phyloP scores from a whole-genome alignment of 169 alveolate species.

The Cryptosporidium sp. region DNA sequence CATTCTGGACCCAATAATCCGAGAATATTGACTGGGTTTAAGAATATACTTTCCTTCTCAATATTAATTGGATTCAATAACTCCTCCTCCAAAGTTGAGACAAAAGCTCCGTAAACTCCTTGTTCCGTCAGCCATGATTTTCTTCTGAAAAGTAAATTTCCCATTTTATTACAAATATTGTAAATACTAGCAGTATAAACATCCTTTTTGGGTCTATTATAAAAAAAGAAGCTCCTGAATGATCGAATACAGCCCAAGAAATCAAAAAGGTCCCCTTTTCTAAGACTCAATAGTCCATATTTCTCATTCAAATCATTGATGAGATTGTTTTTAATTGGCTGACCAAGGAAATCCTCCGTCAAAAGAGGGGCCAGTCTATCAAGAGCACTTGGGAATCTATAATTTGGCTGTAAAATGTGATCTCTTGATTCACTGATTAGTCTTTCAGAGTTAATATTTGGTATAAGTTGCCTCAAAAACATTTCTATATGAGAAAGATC shows the following conservation, averaged over 20 bases:
- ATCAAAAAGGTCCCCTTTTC: constrained; percentile 39
- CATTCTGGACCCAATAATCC: constrained; percentile 4
- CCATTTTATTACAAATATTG: constrained; percentile 38
- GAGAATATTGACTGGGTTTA: neutral
- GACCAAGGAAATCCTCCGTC: constrained; percentile 5
- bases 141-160: constrained; percentile 9
- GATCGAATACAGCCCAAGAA: constrained; percentile 48
- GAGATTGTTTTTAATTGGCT: neutral
- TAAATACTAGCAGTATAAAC: constrained; percentile 20
- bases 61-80: constrained; percentile 6
- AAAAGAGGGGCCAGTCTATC: constrained; percentile 10
- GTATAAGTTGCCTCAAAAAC: neutral
- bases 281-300: neutral
- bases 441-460: constrained; percentile 40
- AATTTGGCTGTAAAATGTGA: neutral
- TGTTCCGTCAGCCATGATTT: constrained; percentile 25
- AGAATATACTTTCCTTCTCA: neutral
- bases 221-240: constrained; percentile 30
- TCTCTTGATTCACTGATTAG: constrained; percentile 18
- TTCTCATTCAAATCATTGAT: neutral
- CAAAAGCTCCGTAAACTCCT: constrained; percentile 6
- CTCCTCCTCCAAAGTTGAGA: constrained; percentile 33
- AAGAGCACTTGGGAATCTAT: constrained; percentile 25
- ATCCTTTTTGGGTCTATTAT: constrained; percentile 10
- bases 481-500: constrained; percentile 2